Conservation (phyloP, 78 protist genomes). For the Dictyostelium citrinum region DNA sequence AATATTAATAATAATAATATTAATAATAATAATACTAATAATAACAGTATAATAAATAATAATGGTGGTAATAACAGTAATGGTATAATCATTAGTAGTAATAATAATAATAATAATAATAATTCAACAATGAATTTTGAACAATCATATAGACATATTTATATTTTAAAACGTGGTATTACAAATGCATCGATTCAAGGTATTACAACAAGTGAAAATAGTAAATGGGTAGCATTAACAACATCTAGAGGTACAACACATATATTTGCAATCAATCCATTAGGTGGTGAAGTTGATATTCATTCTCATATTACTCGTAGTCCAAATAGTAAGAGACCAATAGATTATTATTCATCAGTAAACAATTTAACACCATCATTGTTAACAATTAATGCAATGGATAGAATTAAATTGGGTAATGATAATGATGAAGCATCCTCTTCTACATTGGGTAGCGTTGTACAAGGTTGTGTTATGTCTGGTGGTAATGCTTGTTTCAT, state of each 20-base stretch:
- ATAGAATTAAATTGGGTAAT: conserved; percentile 67
- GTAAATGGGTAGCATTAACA: conserved; percentile 68
- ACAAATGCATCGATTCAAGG: conserved; percentile 78
- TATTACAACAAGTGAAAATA: conserved; percentile 41
- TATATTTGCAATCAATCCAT: conserved; percentile 62
- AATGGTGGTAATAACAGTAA: not conserved
- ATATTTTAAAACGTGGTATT: conserved; percentile 75
- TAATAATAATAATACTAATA: not conserved
- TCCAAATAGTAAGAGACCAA: conserved; percentile 9
- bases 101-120: not conserved
- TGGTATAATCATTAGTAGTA: not conserved
- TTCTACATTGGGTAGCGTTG: not conserved
- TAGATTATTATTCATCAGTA: conserved; percentile 19
- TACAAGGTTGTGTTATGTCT: not conserved
- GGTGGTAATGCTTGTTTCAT: conserved; percentile 60
- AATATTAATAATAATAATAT: not conserved
- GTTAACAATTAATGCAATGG: conserved; percentile 58
- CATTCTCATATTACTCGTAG: conserved; percentile 39
- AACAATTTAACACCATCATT: conserved; percentile 30
- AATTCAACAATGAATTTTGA: not conserved
- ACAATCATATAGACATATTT: conserved; percentile 54
- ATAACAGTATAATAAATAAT: not conserved
- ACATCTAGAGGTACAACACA: conserved; percentile 70
- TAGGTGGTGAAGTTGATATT: conserved; percentile 75
- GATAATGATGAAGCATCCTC: conserved; percentile 5